Evolutionary conservation across 78 protist species (phyloP).

Genomic region (Mantamonas sphyraenae): DNA sequence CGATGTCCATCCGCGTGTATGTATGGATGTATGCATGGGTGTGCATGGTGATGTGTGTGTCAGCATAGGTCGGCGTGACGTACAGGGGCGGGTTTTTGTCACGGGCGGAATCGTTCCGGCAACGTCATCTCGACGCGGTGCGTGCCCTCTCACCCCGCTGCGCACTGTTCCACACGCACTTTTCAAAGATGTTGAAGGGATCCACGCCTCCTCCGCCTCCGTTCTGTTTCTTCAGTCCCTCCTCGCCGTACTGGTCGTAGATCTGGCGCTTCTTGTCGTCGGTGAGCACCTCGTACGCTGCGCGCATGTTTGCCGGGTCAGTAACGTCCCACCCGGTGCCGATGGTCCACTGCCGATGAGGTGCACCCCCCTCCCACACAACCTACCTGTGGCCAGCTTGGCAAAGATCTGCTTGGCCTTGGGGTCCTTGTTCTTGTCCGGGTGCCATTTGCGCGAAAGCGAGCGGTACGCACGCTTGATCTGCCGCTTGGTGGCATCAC

Average conservation of each 20-base stretch:
- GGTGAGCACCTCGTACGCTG: conserved; percentile 77
- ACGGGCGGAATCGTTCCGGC: neutral
- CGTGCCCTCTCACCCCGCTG: neutral
- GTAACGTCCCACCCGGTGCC: neutral
- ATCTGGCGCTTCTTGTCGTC: conserved; percentile 67
- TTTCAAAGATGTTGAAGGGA: neutral
- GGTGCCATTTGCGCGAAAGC: conserved; percentile 64
- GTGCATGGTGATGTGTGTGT: too few relatives aligned
- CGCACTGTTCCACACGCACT: too few relatives aligned
- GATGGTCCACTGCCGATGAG: neutral
- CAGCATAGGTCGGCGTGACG: too few relatives aligned
- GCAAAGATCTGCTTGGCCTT: conserved; percentile 29
- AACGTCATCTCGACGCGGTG: neutral
- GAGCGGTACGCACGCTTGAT: conserved; percentile 69
- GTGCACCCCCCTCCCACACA: neutral
- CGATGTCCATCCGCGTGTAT: too few relatives aligned
- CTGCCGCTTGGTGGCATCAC: conserved; percentile 51
- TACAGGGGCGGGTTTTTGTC: too few relatives aligned
- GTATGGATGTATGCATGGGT: too few relatives aligned
- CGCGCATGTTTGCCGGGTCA: too few relatives aligned
- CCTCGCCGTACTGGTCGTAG: conserved; percentile 86
- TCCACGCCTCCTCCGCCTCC: conserved; percentile 43
- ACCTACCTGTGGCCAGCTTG: neutral
- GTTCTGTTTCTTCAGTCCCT: conserved; percentile 58
- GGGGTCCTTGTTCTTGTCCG: conserved; percentile 69